These are phyloP conservation scores for Sphagnum tenellum DNA, from an alignment of 225 moss, liverwort and hornwort species.

Conservation along the genomic window DNA sequence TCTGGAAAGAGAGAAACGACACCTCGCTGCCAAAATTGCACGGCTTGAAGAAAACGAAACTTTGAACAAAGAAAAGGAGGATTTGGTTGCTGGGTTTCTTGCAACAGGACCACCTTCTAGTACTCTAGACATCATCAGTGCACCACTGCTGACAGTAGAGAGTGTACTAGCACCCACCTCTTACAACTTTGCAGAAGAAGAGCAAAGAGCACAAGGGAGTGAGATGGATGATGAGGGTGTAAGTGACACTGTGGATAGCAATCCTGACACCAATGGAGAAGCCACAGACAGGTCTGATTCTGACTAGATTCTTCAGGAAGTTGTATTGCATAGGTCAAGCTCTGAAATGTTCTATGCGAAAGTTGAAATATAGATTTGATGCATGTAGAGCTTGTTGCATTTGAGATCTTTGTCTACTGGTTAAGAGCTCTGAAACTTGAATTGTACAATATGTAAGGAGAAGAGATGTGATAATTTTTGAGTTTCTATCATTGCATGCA, in stretches of 20 bases:
- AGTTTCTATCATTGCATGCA: too few relatives aligned
- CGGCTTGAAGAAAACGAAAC: slow-evolving; percentile 19
- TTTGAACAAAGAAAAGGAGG: neutral
- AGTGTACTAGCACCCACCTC: neutral
- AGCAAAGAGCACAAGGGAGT: slow-evolving; percentile 3
- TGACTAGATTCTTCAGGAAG: slow-evolving; percentile 8
- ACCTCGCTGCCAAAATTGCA: slow-evolving; percentile 43
- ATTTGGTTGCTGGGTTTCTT: slow-evolving; percentile 3
- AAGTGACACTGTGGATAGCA: slow-evolving; percentile 13
- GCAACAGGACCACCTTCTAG: slow-evolving; percentile 8
- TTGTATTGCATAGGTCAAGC: too few relatives aligned
- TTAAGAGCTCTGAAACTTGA: too few relatives aligned
- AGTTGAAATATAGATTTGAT: too few relatives aligned
- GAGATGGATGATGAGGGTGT: slow-evolving; percentile 24
- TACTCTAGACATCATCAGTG: slow-evolving; percentile 4
- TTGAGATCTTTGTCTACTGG: too few relatives aligned
- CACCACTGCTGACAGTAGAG: neutral
- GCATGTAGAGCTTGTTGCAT: too few relatives aligned
- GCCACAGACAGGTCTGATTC: slow-evolving; percentile 60
- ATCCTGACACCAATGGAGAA: slow-evolving; percentile 36
- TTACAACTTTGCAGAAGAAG: neutral
- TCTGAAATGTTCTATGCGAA: too few relatives aligned
- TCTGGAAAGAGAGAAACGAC: slow-evolving; percentile 46
- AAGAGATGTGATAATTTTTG: too few relatives aligned
- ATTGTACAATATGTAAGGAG: too few relatives aligned